These are phyloP conservation scores for Morella rubra DNA, from an alignment of 306 rosid genomes.

Conservation along the genomic window DNA sequence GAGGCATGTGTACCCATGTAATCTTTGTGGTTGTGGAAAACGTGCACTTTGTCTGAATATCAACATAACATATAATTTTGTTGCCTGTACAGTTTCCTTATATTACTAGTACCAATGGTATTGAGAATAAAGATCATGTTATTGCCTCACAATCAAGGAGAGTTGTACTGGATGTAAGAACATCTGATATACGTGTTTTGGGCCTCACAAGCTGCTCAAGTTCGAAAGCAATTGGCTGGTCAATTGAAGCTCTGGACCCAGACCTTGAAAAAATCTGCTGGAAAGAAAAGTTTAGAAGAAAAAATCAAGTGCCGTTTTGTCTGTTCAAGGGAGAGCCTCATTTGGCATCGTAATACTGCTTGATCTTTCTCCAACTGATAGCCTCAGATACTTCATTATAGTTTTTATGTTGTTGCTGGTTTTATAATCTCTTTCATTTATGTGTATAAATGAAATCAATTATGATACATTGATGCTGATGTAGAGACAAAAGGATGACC, in stretches of 20 bases:
- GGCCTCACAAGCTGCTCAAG: conserved; percentile 63
- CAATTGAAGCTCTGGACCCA: conserved; percentile 43
- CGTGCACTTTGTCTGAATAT: conserved; percentile 14
- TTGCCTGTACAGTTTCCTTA: conserved; percentile 65
- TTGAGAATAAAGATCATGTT: conserved; percentile 24
- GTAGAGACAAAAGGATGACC: conserved; percentile 49
- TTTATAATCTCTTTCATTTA: neutral
- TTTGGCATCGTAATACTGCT: conserved; percentile 50
- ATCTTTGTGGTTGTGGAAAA: conserved; percentile 6
- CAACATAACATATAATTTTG: conserved; percentile 5
- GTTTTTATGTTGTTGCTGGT: conserved; percentile 13
- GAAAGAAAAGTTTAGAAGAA: conserved; percentile 44
- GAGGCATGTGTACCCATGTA: conserved; percentile 59
- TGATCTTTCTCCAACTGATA: conserved; percentile 25
- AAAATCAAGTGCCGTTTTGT: conserved; percentile 54
- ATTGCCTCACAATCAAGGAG: conserved; percentile 33
- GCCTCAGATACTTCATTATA: conserved; percentile 19
- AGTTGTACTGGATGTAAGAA: conserved; percentile 29
- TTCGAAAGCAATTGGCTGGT: conserved; percentile 72
- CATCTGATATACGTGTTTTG: conserved; percentile 40
- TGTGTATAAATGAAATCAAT: neutral
- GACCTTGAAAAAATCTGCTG: conserved; percentile 69
- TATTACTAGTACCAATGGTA: conserved; percentile 30
- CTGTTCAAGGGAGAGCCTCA: conserved; percentile 60
- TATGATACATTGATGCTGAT: conserved; percentile 15